Percentiles rank a stretch among this genome's conserved stretches.
Evolutionary conservation across 257 asterid species (phyloP).

Genomic region (Solanum tarijense): DNA sequence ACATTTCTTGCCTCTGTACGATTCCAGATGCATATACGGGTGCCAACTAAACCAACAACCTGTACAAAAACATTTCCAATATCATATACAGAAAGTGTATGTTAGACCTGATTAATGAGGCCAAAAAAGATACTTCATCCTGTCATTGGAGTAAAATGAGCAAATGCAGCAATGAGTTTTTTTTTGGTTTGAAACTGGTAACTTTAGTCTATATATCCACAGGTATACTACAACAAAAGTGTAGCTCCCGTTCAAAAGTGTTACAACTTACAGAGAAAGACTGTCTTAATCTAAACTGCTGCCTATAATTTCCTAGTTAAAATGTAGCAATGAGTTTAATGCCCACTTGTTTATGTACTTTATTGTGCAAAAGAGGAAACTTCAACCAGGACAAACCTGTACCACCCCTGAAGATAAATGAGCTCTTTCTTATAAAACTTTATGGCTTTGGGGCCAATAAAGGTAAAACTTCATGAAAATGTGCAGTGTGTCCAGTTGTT

Average conservation of each 20-base stretch:
- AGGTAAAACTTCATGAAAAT: not conserved
- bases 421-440: not conserved
- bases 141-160: not conserved
- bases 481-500: not conserved
- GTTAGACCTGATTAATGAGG: not conserved
- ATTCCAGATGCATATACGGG: conserved; percentile 86
- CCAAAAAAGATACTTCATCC: not conserved
- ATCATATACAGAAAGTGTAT: not conserved
- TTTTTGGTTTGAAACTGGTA: not conserved
- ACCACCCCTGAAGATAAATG: not conserved
- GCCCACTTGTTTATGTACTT: not conserved
- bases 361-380: not conserved
- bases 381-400: not conserved
- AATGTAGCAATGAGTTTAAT: not conserved
- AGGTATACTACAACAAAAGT: not conserved
- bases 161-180: not conserved
- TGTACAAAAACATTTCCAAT: conserved; percentile 2
- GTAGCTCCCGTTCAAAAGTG: not conserved
- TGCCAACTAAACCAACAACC: conserved; percentile 94
- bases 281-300: not conserved
- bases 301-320: not conserved
- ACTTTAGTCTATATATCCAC: not conserved
- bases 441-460: not conserved
- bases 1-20: conserved; percentile 63
- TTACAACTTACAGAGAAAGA: not conserved